Percentiles rank a stretch among this genome's conserved stretches.
phyloP scores from a whole-genome alignment of 2,329 filamentous ascomycete species.

The Dactylellina sp. region DNA sequence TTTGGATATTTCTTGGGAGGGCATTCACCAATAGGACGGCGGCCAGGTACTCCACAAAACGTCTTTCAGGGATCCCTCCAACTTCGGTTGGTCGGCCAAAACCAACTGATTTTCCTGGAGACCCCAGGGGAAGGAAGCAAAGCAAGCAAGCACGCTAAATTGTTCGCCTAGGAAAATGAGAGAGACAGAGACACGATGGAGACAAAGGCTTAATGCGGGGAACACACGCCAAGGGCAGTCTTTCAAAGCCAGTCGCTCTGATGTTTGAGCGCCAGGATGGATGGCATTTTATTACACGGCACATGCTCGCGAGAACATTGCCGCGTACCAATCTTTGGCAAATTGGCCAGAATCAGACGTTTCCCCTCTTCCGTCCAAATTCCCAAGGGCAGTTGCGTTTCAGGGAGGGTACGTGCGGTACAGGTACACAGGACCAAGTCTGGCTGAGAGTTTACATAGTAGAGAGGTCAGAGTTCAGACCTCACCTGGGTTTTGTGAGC shows the following conservation, averaged over 20 bases:
- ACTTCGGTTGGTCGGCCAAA: conserved; percentile 51
- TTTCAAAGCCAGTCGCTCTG: too few relatives aligned
- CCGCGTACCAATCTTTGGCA: conserved; percentile 36
- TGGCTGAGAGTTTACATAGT: too few relatives aligned
- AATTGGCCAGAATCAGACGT: conserved; percentile 36
- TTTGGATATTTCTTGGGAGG: too few relatives aligned
- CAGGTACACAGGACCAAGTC: too few relatives aligned
- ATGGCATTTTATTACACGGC: conserved; percentile 31
- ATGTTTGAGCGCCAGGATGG: too few relatives aligned
- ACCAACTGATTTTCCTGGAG: conserved; percentile 35
- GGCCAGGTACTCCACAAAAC: conserved; percentile 50
- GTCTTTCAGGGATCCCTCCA: conserved; percentile 39
- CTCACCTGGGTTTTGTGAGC: conserved; percentile 7
- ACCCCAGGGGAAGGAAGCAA: conserved; percentile 27
- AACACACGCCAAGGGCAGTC: conserved; percentile 21
- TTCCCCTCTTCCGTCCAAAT: neutral
- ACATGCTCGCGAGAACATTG: conserved; percentile 42
- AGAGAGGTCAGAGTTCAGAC: conserved; percentile 15
- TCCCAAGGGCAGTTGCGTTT: too few relatives aligned
- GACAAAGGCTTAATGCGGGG: conserved; percentile 44
- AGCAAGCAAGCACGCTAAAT: conserved; percentile 41
- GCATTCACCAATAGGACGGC: conserved; percentile 45
- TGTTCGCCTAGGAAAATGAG: conserved; percentile 32
- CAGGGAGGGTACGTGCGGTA: too few relatives aligned
- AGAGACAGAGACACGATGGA: conserved; percentile 11